A percentile compares a stretch with the other conserved stretches of the same genome.
These are phyloP conservation scores for Oenanthe sinensis DNA, from an alignment of 129 eudicot species.

Conservation along the genomic window DNA sequence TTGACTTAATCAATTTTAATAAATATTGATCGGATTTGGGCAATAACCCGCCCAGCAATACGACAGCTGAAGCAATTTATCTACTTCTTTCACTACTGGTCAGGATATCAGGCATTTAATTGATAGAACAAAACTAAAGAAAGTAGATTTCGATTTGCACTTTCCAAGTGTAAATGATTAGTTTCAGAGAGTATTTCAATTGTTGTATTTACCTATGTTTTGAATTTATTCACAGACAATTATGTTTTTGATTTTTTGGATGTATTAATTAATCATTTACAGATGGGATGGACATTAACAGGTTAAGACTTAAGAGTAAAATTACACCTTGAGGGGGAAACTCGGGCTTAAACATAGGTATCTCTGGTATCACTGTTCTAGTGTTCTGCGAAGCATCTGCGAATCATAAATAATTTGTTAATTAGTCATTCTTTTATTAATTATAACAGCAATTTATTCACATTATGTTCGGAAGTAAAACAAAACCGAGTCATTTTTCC, in stretches of 20 bases:
- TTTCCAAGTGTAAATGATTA: too few species aligned
- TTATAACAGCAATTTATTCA: background rate
- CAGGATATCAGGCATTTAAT: background rate
- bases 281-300: background rate
- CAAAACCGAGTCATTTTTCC: background rate
- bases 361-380: constrained; percentile 84
- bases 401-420: constrained; percentile 4
- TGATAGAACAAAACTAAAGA: background rate
- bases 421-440: background rate
- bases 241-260: too few species aligned
- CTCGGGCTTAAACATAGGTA: constrained; percentile 83
- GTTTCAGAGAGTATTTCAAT: too few species aligned
- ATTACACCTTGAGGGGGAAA: constrained; percentile 78
- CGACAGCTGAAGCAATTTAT: background rate
- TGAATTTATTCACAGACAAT: too few species aligned
- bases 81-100: background rate
- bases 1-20: background rate
- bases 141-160: background rate
- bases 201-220: too few species aligned
- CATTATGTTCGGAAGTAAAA: background rate
- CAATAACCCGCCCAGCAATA: background rate
- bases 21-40: background rate
- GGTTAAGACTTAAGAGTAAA: constrained; percentile 7
- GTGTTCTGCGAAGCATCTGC: constrained; percentile 67
- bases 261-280: too few species aligned